Evolutionary conservation across 2,329 filamentous ascomycete species (phyloP), one percentile per base, ranked within the genome.

Genomic region (Xylaria sp.): DNA sequence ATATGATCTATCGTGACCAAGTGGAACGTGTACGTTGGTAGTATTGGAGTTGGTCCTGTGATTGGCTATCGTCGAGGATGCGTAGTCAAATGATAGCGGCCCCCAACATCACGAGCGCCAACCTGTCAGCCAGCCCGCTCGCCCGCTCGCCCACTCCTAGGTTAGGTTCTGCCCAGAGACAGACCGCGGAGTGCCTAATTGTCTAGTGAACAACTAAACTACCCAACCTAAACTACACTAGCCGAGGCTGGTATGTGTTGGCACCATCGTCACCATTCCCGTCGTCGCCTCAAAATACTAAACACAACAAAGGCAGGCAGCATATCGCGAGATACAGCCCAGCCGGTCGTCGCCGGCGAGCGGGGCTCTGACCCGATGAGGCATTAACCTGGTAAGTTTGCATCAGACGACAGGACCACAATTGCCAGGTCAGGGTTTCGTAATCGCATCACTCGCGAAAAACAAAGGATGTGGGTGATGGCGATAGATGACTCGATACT

Each of bases 391-490:
- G 25, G 60, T 28, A 31, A 12, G 55, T 64, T 10, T 50, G 34
- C 51, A 58, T 61, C 66, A 66, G 62, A 37, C 62, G 57, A 69
- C 57, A 41, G 62, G 63, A 54, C 51, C 48, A 65, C 34, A 50
- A 39, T 25, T 20, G 61, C 55, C 46, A 41, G 39, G 41, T 37
- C 34, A 6, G n/a, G 34, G 37, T 44, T 10, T 28, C 23, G 31
- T 28, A 41, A 48, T 63, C 46, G 54, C 60, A 28, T 63, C 58
- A 63, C 52, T 58, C 12, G 58, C 5, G 54, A 54, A 55, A 28
- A 41, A 31, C 10, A 44, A 44, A 46, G 2, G 5, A 57, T 23
- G 54, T 39, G 34, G 54, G 23, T 41, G 54, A 41, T 57, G 18
- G 9, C 34, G 48, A 28, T 31, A 31, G 37, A 44, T 58, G 37